Conservation (phyloP, 2,329 filamentous ascomycete species). For the Cadophora sp. region DNA sequence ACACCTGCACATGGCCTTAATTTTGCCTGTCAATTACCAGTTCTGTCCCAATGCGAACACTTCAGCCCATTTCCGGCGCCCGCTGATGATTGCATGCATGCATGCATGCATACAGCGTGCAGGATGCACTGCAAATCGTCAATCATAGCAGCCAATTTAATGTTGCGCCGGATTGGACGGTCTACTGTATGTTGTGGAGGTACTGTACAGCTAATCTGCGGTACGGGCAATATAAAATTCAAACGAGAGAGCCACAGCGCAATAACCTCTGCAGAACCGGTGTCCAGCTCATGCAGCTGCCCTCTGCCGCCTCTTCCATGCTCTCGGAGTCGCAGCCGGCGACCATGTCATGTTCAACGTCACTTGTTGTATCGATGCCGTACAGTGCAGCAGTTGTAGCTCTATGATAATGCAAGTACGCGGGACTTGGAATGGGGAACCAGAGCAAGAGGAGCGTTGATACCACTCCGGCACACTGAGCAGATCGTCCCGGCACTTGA, state of each 20-base stretch:
- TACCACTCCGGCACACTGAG: conserved; percentile 15
- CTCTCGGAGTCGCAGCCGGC: conserved; percentile 18
- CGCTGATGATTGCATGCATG: conserved; percentile 2
- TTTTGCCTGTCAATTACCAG: neutral
- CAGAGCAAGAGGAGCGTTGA: neutral
- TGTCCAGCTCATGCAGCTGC: conserved; percentile 6
- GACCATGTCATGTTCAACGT: conserved; percentile 19
- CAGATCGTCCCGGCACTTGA: conserved; percentile 27
- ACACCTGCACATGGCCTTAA: conserved; percentile 12
- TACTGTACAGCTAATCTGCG: neutral
- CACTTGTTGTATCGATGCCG: conserved; percentile 1
- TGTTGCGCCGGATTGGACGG: neutral
- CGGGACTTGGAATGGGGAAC: neutral
- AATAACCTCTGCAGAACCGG: neutral
- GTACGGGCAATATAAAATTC: conserved; percentile 1
- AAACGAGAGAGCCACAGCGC: neutral
- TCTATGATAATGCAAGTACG: neutral
- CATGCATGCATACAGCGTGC: neutral
- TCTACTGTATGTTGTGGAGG: neutral
- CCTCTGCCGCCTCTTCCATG: conserved; percentile 15
- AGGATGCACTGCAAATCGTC: conserved; percentile 11
- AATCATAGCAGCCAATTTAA: conserved; percentile 15
- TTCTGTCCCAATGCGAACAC: conserved; percentile 11
- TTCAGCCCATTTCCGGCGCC: conserved; percentile 1
- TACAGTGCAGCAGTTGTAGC: neutral